Conservation (phyloP, 2,329 filamentous ascomycete species). For the Shiraia sp. region DNA sequence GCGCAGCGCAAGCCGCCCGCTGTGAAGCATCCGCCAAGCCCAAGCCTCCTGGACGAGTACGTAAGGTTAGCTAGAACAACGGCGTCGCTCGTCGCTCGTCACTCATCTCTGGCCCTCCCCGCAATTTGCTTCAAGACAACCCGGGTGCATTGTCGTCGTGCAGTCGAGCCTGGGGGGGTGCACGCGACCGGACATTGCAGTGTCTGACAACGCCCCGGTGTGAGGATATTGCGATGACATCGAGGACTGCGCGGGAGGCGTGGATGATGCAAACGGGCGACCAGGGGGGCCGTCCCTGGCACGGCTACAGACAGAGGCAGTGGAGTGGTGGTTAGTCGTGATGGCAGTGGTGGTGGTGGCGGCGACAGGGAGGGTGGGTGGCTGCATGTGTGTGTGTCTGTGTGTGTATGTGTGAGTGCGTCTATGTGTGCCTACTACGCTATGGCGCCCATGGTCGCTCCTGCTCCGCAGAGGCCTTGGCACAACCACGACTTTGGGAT, state of each 20-base stretch:
- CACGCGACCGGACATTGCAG: constrained; percentile 24
- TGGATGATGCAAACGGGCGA: constrained; percentile 26
- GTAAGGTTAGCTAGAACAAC: constrained; percentile 14
- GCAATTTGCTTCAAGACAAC: too few species aligned
- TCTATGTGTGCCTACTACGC: constrained; percentile 21
- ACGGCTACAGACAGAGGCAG: too few species aligned
- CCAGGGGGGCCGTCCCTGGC: too few species aligned
- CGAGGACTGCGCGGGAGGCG: constrained; percentile 22
- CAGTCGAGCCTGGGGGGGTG: constrained; percentile 14
- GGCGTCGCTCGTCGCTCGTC: too few species aligned
- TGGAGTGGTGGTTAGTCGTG: constrained; percentile 10
- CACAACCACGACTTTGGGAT: constrained; percentile 32
- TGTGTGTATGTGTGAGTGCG: too few species aligned
- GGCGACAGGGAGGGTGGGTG: too few species aligned
- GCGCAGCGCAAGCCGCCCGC: constrained; percentile 26
- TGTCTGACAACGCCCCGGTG: constrained; percentile 16
- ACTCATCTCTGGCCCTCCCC: too few species aligned
- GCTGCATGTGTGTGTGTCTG: too few species aligned
- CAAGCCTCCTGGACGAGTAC: constrained; percentile 9
- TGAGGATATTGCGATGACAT: constrained; percentile 33
- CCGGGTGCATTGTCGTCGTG: too few species aligned
- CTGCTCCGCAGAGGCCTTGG: constrained; percentile 23
- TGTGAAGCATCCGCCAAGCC: constrained; percentile 28
- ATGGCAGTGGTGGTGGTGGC: too few species aligned
- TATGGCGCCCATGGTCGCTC: constrained; percentile 7